These are phyloP conservation scores for Psilocybe subaeruginosa DNA, from an alignment of 768 basidiomycete species.

Conservation along the genomic window DNA sequence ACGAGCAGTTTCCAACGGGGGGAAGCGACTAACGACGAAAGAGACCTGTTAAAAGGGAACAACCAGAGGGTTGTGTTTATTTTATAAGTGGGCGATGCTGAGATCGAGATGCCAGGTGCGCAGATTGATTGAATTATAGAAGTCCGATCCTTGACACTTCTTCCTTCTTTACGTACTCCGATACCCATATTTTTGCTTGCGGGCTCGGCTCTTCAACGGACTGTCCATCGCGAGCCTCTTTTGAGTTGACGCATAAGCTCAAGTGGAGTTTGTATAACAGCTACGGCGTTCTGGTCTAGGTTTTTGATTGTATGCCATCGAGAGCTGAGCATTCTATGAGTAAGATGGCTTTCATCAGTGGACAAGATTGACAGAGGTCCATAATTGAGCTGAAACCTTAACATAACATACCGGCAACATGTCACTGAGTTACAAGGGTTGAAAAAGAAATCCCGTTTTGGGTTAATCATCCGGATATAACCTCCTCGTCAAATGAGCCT, in stretches of 20 bases:
- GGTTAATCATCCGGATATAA: background rate
- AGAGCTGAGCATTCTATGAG: background rate
- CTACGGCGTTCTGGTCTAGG: background rate
- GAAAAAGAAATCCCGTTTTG: background rate
- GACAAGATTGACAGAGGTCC: background rate
- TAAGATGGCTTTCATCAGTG: background rate
- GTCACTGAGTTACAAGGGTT: background rate
- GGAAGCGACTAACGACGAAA: constrained; percentile 18
- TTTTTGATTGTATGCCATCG: background rate
- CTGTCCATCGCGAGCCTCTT: constrained; percentile 5
- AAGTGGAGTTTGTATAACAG: background rate
- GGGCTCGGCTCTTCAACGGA: background rate
- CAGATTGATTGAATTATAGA: constrained; percentile 10
- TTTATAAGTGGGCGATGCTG: constrained; percentile 5
- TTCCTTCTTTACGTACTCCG: constrained; percentile 3
- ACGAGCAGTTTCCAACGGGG: constrained; percentile 5
- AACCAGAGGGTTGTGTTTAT: constrained; percentile 1
- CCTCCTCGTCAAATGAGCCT: background rate
- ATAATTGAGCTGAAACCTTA: background rate
- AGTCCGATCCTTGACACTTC: constrained; percentile 4
- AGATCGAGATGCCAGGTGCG: background rate
- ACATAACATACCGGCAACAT: background rate
- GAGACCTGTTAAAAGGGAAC: constrained; percentile 9
- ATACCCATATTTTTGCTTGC: background rate
- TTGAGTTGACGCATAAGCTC: background rate